Conservation (phyloP, 805 yeast genomes). For the Jamesozyma gamospora region DNA sequence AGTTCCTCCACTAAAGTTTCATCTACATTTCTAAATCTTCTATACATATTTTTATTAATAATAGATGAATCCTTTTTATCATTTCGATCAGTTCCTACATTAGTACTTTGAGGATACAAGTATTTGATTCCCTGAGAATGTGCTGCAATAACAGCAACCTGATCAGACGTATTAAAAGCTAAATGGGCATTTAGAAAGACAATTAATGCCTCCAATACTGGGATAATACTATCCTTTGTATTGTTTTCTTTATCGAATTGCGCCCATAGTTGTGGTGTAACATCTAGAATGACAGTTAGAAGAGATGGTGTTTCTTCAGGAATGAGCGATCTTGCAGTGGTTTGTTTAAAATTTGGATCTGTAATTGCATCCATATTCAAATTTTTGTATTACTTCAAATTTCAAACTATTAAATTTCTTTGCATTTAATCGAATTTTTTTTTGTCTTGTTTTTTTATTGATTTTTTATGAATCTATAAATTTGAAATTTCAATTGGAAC, state of each 20-base stretch:
- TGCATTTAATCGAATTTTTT: no score
- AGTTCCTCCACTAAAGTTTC: constrained; percentile 57
- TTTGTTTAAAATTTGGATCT: constrained; percentile 26
- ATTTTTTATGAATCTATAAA: no score
- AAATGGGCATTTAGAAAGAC: constrained; percentile 83
- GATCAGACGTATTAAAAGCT: constrained; percentile 73
- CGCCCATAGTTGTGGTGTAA: constrained; percentile 49
- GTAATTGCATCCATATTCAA: constrained; percentile 28
- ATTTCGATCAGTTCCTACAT: constrained; percentile 7
- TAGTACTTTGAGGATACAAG: constrained; percentile 47
- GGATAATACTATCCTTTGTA: constrained; percentile 38
- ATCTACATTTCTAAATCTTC: constrained; percentile 75
- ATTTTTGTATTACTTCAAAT: no score
- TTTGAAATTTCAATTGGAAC: no score
- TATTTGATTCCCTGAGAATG: constrained; percentile 60
- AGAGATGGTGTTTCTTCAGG: constrained; percentile 67
- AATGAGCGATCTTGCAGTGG: constrained; percentile 14
- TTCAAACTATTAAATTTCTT: no score
- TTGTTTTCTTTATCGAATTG: constrained; percentile 26
- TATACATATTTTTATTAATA: constrained; percentile 58
- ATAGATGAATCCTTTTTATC: constrained; percentile 18
- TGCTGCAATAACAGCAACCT: constrained; percentile 71
- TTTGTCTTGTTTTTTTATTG: no score
- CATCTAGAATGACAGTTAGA: constrained; percentile 66
- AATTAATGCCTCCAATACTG: constrained; percentile 53